Base-by-base conservation (phyloP, 805 yeast species). In the Ogataea siamensis region DNA sequence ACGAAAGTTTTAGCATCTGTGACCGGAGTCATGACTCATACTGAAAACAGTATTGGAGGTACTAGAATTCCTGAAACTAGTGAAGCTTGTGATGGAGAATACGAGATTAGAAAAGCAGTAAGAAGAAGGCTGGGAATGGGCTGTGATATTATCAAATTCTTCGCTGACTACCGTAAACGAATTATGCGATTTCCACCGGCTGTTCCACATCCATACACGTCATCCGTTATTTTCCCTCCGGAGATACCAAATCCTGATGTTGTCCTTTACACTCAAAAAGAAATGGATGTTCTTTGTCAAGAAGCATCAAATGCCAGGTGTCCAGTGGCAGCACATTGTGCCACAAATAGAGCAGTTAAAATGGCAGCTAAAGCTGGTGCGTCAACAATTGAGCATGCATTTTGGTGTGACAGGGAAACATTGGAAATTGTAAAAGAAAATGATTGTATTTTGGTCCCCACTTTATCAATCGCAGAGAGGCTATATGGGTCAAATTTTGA, bases 351-450 rank as follows among this genome's bases (percentile, higher is more conserved):
- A 12, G 55, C 53, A 12, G 55, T 47, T 5, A 13, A 23, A 20
- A 55, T 55, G 60, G 60, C 60, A 4, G 52, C 56, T 2, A 43
- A 39, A 17, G 60, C 60, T 3, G 58, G 58, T 7, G 60, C 39
- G 5, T 19, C 44, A 7, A 47, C 58, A 1, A 49, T 55, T 12
- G 60, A 55, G 19, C 60, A 55, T 34, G 60, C 44, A 2, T 54
- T 40, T 16, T 51, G 56, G 57, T 48, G 51, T 17, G 54, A 51
- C 39, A 45, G 47, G 5, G 50, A 48, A 21, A 47, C 54, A 6
- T 24, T 54, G 22, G 31, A 25, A 7, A 29, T 37, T 1, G 34
- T 55, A n/a, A 50, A 51, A 19, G 45, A 40, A n/a, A 42, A 53
- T 11, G 34, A 46, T 5, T 43, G 51, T 30, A 51, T 55, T 12